These are phyloP conservation scores for Apiotrichum akiyoshidainum DNA, from an alignment of 1,284 basidiomycete species.

Conservation along the genomic window DNA sequence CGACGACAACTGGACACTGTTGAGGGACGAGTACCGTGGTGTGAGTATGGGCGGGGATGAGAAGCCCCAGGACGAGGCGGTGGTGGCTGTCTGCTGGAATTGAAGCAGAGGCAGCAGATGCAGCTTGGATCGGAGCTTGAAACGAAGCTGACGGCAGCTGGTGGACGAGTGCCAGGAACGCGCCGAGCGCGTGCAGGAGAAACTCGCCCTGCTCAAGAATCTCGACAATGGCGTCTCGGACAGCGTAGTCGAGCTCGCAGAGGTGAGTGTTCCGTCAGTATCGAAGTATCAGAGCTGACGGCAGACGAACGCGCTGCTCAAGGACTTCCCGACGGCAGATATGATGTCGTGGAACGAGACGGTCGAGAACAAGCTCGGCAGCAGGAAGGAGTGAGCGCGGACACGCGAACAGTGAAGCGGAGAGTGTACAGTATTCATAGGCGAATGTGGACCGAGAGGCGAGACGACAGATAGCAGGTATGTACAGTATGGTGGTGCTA, in stretches of 20 bases:
- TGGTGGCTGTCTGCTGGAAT: too few relatives aligned
- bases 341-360: conserved; percentile 47
- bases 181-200: conserved; percentile 35
- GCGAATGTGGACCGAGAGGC: too few relatives aligned
- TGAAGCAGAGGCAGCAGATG: not conserved
- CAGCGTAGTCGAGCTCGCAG: conserved; percentile 42
- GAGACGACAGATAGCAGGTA: too few relatives aligned
- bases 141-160: conserved; percentile 27
- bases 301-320: conserved; percentile 43
- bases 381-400: not conserved
- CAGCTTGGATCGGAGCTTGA: not conserved
- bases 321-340: conserved; percentile 40
- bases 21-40: conserved; percentile 43
- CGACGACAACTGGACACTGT: conserved; percentile 39
- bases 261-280: conserved; percentile 28
- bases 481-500: too few relatives aligned
- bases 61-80: too few relatives aligned
- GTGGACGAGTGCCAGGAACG: conserved; percentile 32
- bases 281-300: not conserved
- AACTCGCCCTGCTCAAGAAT: conserved; percentile 37
- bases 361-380: conserved; percentile 3
- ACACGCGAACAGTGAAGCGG: too few relatives aligned
- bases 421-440: too few relatives aligned
- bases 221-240: conserved; percentile 40
- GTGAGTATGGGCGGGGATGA: conserved; percentile 20